A percentile compares a stretch with the other conserved stretches of the same genome.
phyloP scores from a whole-genome alignment of 345 rosid genomes.

The Citrus glauca region DNA sequence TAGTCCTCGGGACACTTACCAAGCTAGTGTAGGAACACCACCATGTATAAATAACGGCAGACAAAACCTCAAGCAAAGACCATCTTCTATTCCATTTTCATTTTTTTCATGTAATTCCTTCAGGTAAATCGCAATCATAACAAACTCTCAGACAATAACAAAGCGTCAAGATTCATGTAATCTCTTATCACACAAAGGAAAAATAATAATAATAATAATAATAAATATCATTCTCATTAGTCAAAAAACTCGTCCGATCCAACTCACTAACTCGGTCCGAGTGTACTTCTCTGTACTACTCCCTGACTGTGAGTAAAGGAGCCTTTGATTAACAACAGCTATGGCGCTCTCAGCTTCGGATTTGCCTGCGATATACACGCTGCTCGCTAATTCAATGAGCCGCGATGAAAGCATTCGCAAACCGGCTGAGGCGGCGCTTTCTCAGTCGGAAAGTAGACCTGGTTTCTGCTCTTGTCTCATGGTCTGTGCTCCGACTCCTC shows the following conservation, averaged over 20 bases:
- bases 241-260: slow-evolving; percentile 33
- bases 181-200: not conserved
- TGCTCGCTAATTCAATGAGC: slow-evolving; percentile 88
- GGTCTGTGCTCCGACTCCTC: slow-evolving; percentile 39
- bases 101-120: not conserved
- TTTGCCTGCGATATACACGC: slow-evolving; percentile 70
- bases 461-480: slow-evolving; percentile 95
- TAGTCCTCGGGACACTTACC: not conserved
- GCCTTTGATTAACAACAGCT: not conserved
- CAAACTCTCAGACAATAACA: not conserved
- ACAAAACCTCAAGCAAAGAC: not conserved
- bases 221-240: slow-evolving; percentile 4
- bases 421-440: slow-evolving; percentile 87
- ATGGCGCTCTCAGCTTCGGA: slow-evolving; percentile 96
- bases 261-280: slow-evolving; percentile 28
- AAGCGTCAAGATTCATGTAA: not conserved
- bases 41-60: not conserved
- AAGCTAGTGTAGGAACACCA: not conserved
- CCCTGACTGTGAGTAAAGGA: not conserved
- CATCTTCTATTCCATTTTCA: not conserved
- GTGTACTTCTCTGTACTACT: not conserved
- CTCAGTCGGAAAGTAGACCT: slow-evolving; percentile 83
- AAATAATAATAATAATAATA: not conserved
- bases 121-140: not conserved
- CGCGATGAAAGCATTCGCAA: slow-evolving; percentile 69